A percentile compares a stretch with the other conserved stretches of the same genome.
phyloP scores from a whole-genome alignment of 1,139 yeast genomes.

The Zhuliangozyma parablackwelliae region DNA sequence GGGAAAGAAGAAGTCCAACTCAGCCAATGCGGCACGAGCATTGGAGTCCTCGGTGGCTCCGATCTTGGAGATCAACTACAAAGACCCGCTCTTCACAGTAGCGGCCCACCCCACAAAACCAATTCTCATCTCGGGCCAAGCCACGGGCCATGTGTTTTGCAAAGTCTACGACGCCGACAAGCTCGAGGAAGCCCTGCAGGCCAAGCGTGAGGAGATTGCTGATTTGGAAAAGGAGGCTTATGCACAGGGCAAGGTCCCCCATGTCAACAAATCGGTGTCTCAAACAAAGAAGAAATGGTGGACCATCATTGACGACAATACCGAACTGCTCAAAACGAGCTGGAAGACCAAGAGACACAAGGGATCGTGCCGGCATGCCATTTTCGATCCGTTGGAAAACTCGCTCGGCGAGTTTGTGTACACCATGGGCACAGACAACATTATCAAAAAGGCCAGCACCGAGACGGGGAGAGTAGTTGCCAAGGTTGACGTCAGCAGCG shows the following conservation, averaged over 20 bases:
- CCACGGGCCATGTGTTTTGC: slow-evolving; percentile 70
- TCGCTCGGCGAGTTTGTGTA: slow-evolving; percentile 52
- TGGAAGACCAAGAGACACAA: slow-evolving; percentile 93
- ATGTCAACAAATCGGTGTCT: slow-evolving; percentile 30
- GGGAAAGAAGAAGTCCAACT: slow-evolving; percentile 30
- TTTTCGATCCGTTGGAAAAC: slow-evolving; percentile 52
- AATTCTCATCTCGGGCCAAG: slow-evolving; percentile 65
- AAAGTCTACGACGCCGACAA: slow-evolving; percentile 48
- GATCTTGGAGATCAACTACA: slow-evolving; percentile 46
- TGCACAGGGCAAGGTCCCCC: slow-evolving; percentile 23
- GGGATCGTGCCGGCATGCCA: slow-evolving; percentile 75
- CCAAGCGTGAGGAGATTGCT: slow-evolving; percentile 17
- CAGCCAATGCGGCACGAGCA: slow-evolving; percentile 26
- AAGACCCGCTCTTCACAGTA: slow-evolving; percentile 68
- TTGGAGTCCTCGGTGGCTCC: slow-evolving; percentile 44
- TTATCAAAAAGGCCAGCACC: slow-evolving; percentile 69
- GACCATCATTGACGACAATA: slow-evolving; percentile 39
- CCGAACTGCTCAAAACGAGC: slow-evolving; percentile 27
- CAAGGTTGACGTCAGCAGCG: slow-evolving; percentile 36
- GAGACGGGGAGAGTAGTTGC: slow-evolving; percentile 72
- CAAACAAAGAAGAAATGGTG: slow-evolving; percentile 46
- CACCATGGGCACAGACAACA: slow-evolving; percentile 76
- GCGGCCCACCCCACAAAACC: slow-evolving; percentile 78
- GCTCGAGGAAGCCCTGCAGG: slow-evolving; percentile 31
- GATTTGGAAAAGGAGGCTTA: slow-evolving; percentile 22